phyloP scores from a whole-genome alignment of 2,329 filamentous ascomycete genomes.

The Talaromyces atroroseus region DNA sequence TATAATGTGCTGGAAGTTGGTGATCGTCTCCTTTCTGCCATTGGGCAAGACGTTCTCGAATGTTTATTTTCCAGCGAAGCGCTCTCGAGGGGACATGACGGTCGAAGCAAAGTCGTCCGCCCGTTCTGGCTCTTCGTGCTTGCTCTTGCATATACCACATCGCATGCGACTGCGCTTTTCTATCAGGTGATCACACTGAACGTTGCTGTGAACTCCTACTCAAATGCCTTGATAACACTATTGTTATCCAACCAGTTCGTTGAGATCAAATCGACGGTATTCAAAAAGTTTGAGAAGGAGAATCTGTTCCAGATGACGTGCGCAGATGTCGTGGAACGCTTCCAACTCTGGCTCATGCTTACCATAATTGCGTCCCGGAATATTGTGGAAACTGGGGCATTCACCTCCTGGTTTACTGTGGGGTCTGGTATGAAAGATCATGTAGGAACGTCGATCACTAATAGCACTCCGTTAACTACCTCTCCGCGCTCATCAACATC shows the following conservation, averaged over 20 bases:
- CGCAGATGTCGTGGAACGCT: constrained; percentile 92
- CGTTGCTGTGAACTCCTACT: constrained; percentile 97
- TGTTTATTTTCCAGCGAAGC: constrained; percentile 93
- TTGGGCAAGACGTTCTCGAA: constrained; percentile 94
- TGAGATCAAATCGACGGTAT: constrained; percentile 96
- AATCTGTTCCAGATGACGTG: constrained; percentile 95
- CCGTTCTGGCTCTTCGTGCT: constrained; percentile 89
- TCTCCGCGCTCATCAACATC: constrained; percentile 57
- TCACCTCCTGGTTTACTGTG: constrained; percentile 51
- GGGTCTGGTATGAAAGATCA: constrained; percentile 27
- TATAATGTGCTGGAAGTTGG: constrained; percentile 93
- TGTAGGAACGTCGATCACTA: constrained; percentile 28
- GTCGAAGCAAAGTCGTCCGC: constrained; percentile 82
- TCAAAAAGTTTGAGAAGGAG: constrained; percentile 98
- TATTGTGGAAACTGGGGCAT: constrained; percentile 86
- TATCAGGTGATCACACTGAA: constrained; percentile 98
- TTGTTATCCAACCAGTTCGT: constrained; percentile 97
- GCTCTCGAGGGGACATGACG: constrained; percentile 77
- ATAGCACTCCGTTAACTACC: constrained; percentile 50
- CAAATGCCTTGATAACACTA: constrained; percentile 86
- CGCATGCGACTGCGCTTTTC: constrained; percentile 82
- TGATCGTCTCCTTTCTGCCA: constrained; percentile 80
- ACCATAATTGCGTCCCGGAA: constrained; percentile 94
- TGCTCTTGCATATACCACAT: constrained; percentile 78
- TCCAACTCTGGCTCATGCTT: constrained; percentile 96